Percentiles rank a stretch among this genome's conserved stretches.
These are phyloP conservation scores for Mesostigma viride DNA, from an alignment of 139 green algal genomes.

Conservation along the genomic window DNA sequence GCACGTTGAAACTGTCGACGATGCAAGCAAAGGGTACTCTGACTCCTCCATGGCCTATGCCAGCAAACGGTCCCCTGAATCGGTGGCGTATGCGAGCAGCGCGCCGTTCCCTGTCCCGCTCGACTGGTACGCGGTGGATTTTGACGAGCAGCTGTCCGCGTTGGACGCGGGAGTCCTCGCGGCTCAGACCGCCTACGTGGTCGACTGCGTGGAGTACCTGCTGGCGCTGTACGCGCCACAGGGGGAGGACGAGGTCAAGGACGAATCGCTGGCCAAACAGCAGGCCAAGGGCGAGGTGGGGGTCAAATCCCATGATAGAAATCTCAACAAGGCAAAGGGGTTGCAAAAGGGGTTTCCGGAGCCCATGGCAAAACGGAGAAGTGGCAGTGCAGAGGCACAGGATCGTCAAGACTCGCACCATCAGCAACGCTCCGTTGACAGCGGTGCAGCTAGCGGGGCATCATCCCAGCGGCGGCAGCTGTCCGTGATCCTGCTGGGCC, in stretches of 20 bases:
- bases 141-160: slow-evolving; percentile 46
- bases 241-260: not conserved
- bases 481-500: slow-evolving; percentile 45
- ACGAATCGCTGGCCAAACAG: not conserved
- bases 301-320: not conserved
- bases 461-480: not conserved
- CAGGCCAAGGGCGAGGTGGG: not conserved
- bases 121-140: slow-evolving; percentile 48
- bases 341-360: not conserved
- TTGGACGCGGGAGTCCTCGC: slow-evolving; percentile 45
- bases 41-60: not conserved
- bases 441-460: not conserved
- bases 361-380: not conserved
- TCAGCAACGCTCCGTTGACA: too few relatives aligned
- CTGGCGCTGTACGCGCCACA: not conserved
- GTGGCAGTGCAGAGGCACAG: too few relatives aligned
- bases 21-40: not conserved
- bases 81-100: not conserved
- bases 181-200: slow-evolving; percentile 36
- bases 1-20: not conserved
- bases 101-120: slow-evolving; percentile 16
- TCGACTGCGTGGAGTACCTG: slow-evolving; percentile 23
- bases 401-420: too few relatives aligned
- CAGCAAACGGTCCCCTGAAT: too few relatives aligned
- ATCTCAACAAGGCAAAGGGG: slow-evolving; percentile 1